Base-by-base conservation (phyloP, 169 alveolate species). In the Plasmodium sp. region DNA sequence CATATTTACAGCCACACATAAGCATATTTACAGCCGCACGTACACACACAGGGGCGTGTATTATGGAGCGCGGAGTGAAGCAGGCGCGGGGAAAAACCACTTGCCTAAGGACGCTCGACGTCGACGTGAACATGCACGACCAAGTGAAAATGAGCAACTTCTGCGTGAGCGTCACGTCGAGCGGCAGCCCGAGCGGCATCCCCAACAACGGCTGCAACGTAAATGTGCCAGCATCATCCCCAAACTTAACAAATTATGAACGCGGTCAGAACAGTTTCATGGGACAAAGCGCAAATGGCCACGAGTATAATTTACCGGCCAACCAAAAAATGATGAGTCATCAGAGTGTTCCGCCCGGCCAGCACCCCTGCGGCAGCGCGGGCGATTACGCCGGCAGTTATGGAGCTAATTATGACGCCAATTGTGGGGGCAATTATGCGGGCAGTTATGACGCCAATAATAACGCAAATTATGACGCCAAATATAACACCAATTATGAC, bases 31-130 rank as follows among this genome's bases (percentile, higher is more conserved):
- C 4, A 51, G 62, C 27, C 12, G 3, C 62, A 33, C 36, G 41
- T 33, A 16, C 16, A 83, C 22, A 83, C 31, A 72, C 48, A 36
- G 36, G 45, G 33, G 45, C 36, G 62, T n/a, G 79, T 48, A 74
- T 48, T 12, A 90, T 90, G 94, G 85, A 90, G 74, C 73, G 83
- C 72, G 3, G 51, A 43, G 81, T 77, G 81, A 33, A 41, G 62
- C 45, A 33, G 31, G 83, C 12, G n/a, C 54, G 82, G 18, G 83
- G 22, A 48, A 22, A 56, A 56, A 80, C 43, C 58, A n/a, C 80
- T 7, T 48, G 83, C 43, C 39, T 45, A n/a, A 74, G 91, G 82
- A 90, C 81, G 12, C 27, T 39, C 36, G 71, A 90, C 9, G 34
- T 39, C 36, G 71, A 90, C 73, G 33, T 41, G 39, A 84, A 41